Conservation (phyloP, 23 red algal genomes). For the Gracilaria vermiculophylla region DNA sequence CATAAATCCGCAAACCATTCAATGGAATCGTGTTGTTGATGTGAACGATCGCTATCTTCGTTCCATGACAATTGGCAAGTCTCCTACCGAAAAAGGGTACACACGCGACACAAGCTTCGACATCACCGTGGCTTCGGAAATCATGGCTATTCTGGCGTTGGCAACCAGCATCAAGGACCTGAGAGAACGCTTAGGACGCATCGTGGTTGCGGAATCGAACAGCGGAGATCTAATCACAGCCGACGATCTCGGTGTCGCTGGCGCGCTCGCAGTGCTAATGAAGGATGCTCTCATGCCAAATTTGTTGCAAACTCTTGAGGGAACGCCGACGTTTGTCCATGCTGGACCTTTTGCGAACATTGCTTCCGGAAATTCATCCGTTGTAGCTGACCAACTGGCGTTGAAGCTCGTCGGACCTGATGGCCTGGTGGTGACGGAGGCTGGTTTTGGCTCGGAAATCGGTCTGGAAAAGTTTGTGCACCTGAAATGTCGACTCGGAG, state of each 20-base stretch:
- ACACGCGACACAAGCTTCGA: conserved; percentile 84
- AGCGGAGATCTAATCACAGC: conserved; percentile 81
- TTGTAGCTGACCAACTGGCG: conserved; percentile 91
- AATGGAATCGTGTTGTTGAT: conserved; percentile 94
- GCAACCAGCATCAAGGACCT: conserved; percentile 83
- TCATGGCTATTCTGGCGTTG: conserved; percentile 98
- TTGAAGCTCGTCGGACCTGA: conserved; percentile 92
- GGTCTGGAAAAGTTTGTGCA: conserved; percentile 95
- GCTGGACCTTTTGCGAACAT: conserved; percentile 99
- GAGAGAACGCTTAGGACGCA: conserved; percentile 82
- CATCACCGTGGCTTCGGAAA: conserved; percentile 96
- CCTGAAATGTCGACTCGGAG: conserved; percentile 90
- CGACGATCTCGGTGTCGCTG: conserved; percentile 94
- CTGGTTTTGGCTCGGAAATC: conserved; percentile 98
- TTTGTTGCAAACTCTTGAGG: conserved; percentile 96
- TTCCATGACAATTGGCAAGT: conserved; percentile 71
- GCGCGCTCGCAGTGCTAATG: conserved; percentile 96
- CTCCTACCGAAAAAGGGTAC: conserved; percentile 74
- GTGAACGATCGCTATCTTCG: conserved; percentile 95
- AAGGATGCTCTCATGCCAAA: conserved; percentile 96
- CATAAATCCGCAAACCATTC: conserved; percentile 89
- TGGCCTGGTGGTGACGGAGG: conserved; percentile 95
- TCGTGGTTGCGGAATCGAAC: conserved; percentile 78
- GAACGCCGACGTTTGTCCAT: conserved; percentile 96
- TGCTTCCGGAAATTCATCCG: conserved; percentile 96